Evolutionary conservation across 179 eudicot species (phyloP).

Genomic region (Corrigiola litoralis): DNA sequence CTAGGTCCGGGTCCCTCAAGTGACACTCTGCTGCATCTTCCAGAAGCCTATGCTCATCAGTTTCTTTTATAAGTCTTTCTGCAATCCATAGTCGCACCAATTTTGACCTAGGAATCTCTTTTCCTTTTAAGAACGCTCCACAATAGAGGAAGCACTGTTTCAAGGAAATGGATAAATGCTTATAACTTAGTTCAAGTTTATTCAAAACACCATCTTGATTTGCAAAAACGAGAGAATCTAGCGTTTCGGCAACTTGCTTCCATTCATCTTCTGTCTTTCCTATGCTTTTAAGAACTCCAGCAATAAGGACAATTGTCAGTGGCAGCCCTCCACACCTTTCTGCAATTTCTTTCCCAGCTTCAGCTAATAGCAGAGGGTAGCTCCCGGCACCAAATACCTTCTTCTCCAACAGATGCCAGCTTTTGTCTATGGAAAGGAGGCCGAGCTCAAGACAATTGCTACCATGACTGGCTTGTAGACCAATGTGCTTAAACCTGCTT

Average conservation of each 20-base stretch:
- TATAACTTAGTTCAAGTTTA: not conserved
- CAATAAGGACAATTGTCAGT: not conserved
- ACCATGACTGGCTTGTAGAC: not conserved
- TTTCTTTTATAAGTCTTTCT: too few species aligned
- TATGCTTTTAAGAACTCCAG: not conserved
- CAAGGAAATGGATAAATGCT: not conserved
- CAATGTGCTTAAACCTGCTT: not conserved
- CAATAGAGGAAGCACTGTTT: not conserved
- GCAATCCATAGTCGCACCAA: not conserved
- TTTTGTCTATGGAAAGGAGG: not conserved
- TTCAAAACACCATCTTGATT: not conserved
- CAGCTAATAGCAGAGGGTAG: not conserved
- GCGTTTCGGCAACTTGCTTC: not conserved
- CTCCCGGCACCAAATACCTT: not conserved
- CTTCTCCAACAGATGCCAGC: not conserved
- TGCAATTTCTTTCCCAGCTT: not conserved
- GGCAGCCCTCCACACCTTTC: not conserved
- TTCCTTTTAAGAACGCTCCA: not conserved
- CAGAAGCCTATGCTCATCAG: not conserved
- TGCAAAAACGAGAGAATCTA: not conserved
- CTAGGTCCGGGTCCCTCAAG: not conserved
- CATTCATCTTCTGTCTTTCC: not conserved
- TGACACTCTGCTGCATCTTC: not conserved
- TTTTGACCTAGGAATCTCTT: not conserved
- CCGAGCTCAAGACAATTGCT: not conserved